Evolutionary conservation across 805 yeast species (phyloP).

Genomic region (Priceomyces castillae): DNA sequence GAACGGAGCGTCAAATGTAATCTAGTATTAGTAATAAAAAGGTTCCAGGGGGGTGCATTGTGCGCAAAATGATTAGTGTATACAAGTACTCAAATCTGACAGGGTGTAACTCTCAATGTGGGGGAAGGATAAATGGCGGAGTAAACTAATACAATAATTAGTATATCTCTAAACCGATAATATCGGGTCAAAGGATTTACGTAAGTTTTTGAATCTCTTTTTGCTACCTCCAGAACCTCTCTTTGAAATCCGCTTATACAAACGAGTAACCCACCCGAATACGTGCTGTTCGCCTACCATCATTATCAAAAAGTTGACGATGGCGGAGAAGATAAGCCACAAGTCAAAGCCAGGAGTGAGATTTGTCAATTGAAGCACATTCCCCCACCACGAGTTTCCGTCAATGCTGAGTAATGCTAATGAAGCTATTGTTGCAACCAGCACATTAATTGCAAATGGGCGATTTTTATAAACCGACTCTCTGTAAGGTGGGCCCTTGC

Average conservation of each 20-base stretch:
- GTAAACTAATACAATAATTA: too few relatives aligned
- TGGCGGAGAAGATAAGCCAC: slow-evolving; percentile 46
- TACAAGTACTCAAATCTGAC: too few relatives aligned
- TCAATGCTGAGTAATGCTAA: slow-evolving; percentile 52
- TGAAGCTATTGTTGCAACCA: slow-evolving; percentile 49
- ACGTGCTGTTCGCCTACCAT: slow-evolving; percentile 44
- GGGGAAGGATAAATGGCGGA: too few relatives aligned
- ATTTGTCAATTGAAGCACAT: slow-evolving; percentile 72
- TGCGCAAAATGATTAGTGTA: too few relatives aligned
- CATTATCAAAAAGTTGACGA: slow-evolving; percentile 49
- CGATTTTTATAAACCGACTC: slow-evolving; percentile 63
- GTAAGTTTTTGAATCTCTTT: slow-evolving; percentile 39
- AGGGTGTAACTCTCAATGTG: too few relatives aligned
- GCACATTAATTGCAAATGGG: slow-evolving; percentile 69
- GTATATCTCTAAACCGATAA: too few relatives aligned
- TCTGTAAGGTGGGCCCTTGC: slow-evolving; percentile 92
- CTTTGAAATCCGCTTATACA: slow-evolving; percentile 35
- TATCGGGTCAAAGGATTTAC: too few relatives aligned
- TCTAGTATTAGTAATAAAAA: too few relatives aligned
- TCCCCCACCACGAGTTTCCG: slow-evolving; percentile 55
- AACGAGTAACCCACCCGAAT: slow-evolving; percentile 39
- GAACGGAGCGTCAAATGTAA: too few relatives aligned
- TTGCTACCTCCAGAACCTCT: slow-evolving; percentile 28
- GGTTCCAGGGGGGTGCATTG: too few relatives aligned
- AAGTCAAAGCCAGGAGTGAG: slow-evolving; percentile 50